Evolutionary conservation across 139 green algal genomes (phyloP).

Genomic region (Pleodorina starrii): DNA sequence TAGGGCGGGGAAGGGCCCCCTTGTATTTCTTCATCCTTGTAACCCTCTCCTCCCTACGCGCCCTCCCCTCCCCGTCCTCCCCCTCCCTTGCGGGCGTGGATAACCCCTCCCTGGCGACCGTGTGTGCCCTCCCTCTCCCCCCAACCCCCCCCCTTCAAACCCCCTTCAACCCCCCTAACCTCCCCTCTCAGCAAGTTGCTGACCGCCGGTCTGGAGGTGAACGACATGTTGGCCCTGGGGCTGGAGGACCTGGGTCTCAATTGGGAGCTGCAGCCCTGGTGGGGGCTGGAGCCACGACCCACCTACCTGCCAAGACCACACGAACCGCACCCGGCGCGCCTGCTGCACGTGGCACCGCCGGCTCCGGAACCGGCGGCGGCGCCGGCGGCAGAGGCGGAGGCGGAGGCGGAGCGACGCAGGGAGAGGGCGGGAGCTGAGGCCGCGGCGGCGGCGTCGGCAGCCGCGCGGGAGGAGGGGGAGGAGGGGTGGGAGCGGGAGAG

Average conservation of each 20-base stretch:
- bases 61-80: too few species aligned
- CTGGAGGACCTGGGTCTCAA: constrained; percentile 51
- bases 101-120: too few species aligned
- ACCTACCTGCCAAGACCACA: background rate
- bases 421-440: too few species aligned
- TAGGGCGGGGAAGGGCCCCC: background rate
- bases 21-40: background rate
- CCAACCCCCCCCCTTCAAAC: too few species aligned
- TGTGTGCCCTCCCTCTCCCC: too few species aligned
- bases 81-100: too few species aligned
- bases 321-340: constrained; percentile 1
- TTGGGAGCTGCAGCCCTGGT: constrained; percentile 59
- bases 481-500: background rate
- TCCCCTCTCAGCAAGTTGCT: constrained; percentile 34
- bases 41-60: background rate
- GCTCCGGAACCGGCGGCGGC: background rate
- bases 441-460: background rate
- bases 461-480: background rate
- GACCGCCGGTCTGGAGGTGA: constrained; percentile 38
- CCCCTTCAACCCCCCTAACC: background rate
- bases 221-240: constrained; percentile 34
- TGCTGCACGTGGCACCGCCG: background rate
- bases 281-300: constrained; percentile 25
- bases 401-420: background rate
- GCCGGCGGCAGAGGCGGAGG: background rate